Base-by-base conservation (phyloP, 345 rosid species). In the Eucalyptus pauciflora region DNA sequence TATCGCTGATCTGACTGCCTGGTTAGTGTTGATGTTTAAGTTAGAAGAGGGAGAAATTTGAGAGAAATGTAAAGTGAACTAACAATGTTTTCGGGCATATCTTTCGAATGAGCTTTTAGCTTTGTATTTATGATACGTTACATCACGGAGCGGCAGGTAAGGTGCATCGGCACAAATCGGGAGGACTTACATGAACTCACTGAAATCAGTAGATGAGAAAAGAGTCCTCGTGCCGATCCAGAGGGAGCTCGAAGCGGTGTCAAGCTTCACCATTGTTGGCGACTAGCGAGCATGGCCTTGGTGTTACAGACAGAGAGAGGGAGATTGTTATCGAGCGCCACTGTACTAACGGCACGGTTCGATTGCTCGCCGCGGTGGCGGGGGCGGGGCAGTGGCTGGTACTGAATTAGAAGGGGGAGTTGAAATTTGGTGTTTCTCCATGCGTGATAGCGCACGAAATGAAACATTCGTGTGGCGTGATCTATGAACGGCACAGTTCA, bases 1-100 rank as follows among this genome's bases (percentile, higher is more conserved):
- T 52, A 52, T 18, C 0, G 4, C 0, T 7, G 0, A 18, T 0
- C 0, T 51, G 2, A 1, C 3, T 52, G 10, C 56, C 9, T 0
- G 0, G 4, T 17, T 0, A 52, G 4, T 17, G 56, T 52, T 52
- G 24, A 52, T 4, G 3, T n/a, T 64, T 33, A 69, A 33, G 80
- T 33, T 8, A 17, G 10, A 69, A 69, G 4, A 69, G 2, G 0
- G 0, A 69, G 80, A 31, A 33, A 10, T 16, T 16, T 16, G 80
- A 69, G 45, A 18, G 45, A 69, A 69, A 69, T 17, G 80, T 33
- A 69, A 33, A 33, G 43, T 2, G 80, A 33, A 3, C 43, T 69
- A 31, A 33, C 10, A 20, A 20, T 33, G 43, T 16, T 33, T 33
- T 69, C 20, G 0, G 45, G 80, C 45, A 33, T 69, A 8, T 69